Evolutionary conservation across 805 yeast genomes (phyloP).

Genomic region (Tetrapisispora arboricola): DNA sequence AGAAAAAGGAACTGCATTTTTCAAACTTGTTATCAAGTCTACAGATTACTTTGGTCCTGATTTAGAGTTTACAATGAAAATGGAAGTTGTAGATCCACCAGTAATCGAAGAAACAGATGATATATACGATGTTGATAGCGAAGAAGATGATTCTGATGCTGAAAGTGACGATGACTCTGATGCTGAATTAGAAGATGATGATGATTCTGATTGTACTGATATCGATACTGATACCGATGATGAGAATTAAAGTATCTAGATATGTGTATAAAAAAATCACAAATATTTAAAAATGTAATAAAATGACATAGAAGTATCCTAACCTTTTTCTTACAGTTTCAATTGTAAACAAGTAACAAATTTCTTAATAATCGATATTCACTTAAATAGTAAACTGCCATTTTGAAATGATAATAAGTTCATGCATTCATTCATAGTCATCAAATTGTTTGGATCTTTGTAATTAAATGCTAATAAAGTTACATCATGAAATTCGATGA

Average conservation of each 20-base stretch:
- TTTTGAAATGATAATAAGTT: too few relatives aligned
- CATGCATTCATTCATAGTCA: too few relatives aligned
- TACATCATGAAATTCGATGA: too few relatives aligned
- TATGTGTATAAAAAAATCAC: neutral
- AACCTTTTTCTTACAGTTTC: too few relatives aligned
- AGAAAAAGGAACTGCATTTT: slow-evolving; percentile 50
- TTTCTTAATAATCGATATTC: too few relatives aligned
- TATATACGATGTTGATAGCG: slow-evolving; percentile 56
- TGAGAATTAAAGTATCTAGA: slow-evolving; percentile 16
- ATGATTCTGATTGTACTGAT: slow-evolving; percentile 27
- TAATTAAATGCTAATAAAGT: too few relatives aligned
- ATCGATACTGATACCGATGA: slow-evolving; percentile 30
- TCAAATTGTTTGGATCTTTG: too few relatives aligned
- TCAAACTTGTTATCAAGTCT: slow-evolving; percentile 61
- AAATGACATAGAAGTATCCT: too few relatives aligned
- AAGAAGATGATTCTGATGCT: slow-evolving; percentile 37
- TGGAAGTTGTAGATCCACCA: slow-evolving; percentile 60
- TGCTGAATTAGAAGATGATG: slow-evolving; percentile 50
- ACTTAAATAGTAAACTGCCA: too few relatives aligned
- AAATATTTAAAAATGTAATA: neutral
- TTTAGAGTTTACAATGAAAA: slow-evolving; percentile 54
- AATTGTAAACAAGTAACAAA: too few relatives aligned
- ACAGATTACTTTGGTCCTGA: slow-evolving; percentile 78
- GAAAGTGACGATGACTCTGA: slow-evolving; percentile 52
- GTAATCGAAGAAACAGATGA: slow-evolving; percentile 32